Evolutionary conservation across 345 rosid species (phyloP).

Genomic region (Turritis glabra): DNA sequence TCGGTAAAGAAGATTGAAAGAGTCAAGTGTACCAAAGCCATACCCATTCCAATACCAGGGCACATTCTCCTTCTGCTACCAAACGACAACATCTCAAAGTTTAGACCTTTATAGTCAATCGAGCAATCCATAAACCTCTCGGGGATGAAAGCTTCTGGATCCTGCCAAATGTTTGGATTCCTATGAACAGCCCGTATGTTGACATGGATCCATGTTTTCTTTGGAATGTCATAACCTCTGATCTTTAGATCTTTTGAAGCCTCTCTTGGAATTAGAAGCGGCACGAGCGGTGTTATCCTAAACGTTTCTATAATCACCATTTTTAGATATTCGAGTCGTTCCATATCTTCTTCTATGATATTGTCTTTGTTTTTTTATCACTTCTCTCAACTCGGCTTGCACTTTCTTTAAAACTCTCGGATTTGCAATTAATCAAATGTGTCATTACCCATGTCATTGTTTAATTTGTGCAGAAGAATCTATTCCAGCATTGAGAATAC

Average conservation of each 20-base stretch:
- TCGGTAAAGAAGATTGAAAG: conserved; percentile 41
- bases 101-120: conserved; percentile 50
- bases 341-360: conserved; percentile 27
- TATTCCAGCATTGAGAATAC: conserved; percentile 27
- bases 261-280: conserved; percentile 32
- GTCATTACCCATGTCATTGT: conserved; percentile 29
- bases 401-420: conserved; percentile 30
- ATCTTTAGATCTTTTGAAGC: conserved; percentile 14
- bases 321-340: conserved; percentile 20
- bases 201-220: conserved; percentile 21
- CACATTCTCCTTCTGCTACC: conserved; percentile 65
- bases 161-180: conserved; percentile 26
- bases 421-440: conserved; percentile 18
- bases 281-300: conserved; percentile 11
- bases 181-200: conserved; percentile 12
- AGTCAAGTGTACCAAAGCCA: conserved; percentile 39
- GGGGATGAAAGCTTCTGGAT: conserved; percentile 25
- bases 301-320: conserved; percentile 26
- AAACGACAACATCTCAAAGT: conserved; percentile 57
- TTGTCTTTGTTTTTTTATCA: conserved; percentile 11
- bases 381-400: conserved; percentile 24
- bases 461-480: conserved; percentile 30
- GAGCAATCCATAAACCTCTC: conserved; percentile 28
- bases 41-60: conserved; percentile 50
- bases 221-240: neutral